phyloP scores from a whole-genome alignment of 192 early-diverging fungal genomes.

The Jimgerdemannia lactiflua region DNA sequence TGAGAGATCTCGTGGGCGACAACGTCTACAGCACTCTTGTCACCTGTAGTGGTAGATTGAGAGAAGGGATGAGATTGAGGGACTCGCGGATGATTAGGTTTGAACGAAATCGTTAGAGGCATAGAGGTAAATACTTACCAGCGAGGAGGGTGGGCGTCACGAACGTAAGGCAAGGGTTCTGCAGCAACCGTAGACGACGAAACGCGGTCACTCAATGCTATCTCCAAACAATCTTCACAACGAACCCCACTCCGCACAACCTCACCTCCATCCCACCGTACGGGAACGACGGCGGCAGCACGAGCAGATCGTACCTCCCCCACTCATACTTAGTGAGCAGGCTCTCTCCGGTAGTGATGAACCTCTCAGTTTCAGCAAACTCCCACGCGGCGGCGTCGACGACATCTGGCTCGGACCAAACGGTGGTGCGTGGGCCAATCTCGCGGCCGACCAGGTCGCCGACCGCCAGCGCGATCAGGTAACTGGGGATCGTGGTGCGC shows the following conservation, averaged over 20 bases:
- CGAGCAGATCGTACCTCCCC: constrained; percentile 94
- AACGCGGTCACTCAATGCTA: not conserved
- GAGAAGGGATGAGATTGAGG: not conserved
- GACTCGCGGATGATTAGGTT: no score
- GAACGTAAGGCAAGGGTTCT: constrained; percentile 98
- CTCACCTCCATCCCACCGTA: constrained; percentile 52
- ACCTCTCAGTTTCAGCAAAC: constrained; percentile 76
- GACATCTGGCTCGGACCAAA: constrained; percentile 96
- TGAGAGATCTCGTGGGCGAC: constrained; percentile 94
- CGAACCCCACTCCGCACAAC: not conserved
- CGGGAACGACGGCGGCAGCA: constrained; percentile 87
- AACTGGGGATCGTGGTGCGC: constrained; percentile 87
- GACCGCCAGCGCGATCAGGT: constrained; percentile 92
- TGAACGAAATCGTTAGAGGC: no score
- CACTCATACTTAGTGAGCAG: constrained; percentile 91
- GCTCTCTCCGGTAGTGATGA: constrained; percentile 63
- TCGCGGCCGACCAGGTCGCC: constrained; percentile 80
- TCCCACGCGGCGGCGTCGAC: constrained; percentile 92
- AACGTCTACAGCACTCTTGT: constrained; percentile 91
- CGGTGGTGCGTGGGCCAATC: constrained; percentile 89
- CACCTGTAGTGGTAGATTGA: constrained; percentile 37
- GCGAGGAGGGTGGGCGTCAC: constrained; percentile 96
- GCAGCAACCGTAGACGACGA: constrained; percentile 36
- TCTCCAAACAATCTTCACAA: no score
- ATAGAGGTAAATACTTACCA: constrained; percentile 23